Percentiles rank a stretch among this genome's conserved stretches.
phyloP scores from a whole-genome alignment of 305 asterid genomes.

The Salvia sclarea region DNA sequence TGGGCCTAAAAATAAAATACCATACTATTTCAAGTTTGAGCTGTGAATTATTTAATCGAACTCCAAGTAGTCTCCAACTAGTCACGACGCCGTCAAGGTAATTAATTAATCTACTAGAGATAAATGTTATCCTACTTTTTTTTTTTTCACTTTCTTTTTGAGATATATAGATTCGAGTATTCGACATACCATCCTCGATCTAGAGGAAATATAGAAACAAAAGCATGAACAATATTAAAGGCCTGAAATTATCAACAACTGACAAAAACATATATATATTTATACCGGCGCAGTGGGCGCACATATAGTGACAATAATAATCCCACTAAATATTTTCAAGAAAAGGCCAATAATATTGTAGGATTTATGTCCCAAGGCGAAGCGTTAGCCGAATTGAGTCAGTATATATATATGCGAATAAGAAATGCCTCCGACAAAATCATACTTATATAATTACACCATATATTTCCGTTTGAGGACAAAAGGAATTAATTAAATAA shows the following conservation, averaged over 20 bases:
- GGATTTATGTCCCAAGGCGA: neutral
- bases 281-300: neutral
- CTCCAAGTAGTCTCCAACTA: too few relatives aligned
- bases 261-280: neutral
- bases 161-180: too few relatives aligned
- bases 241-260: neutral
- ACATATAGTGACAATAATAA: neutral
- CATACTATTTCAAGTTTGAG: too few relatives aligned
- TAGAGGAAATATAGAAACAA: too few relatives aligned
- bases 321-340: neutral
- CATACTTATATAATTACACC: neutral
- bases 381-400: neutral
- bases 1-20: too few relatives aligned
- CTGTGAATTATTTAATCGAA: too few relatives aligned
- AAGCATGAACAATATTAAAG: neutral
- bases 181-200: too few relatives aligned
- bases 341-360: neutral
- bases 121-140: too few relatives aligned
- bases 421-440: constrained; percentile 26
- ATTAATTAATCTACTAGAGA: too few relatives aligned
- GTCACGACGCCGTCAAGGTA: too few relatives aligned
- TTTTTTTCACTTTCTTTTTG: too few relatives aligned
- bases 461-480: constrained; percentile 1
- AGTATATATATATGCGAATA: neutral
- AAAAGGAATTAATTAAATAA: neutral